These are phyloP conservation scores for Rhinocladiella similis DNA, from an alignment of 2,329 filamentous ascomycete genomes.

Conservation along the genomic window DNA sequence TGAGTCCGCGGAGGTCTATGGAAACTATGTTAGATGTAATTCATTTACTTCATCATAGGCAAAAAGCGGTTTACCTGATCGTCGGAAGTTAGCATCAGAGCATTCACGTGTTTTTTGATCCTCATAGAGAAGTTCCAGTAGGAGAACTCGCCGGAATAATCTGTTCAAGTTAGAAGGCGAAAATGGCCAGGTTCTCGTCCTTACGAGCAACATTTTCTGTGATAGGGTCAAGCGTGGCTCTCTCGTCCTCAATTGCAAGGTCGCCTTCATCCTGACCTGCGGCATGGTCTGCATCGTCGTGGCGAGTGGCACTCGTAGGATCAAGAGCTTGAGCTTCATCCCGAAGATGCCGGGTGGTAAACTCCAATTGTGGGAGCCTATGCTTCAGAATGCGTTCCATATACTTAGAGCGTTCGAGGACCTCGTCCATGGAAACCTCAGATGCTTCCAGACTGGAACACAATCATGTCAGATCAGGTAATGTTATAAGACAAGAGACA, in stretches of 20 bases:
- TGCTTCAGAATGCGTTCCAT: constrained; percentile 53
- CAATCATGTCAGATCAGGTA: constrained; percentile 24
- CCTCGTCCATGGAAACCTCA: constrained; percentile 32
- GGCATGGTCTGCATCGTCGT: constrained; percentile 25
- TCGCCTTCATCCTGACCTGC: constrained; percentile 39
- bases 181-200: constrained; percentile 16
- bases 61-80: constrained; percentile 27
- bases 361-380: constrained; percentile 47
- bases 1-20: constrained; percentile 4
- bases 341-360: constrained; percentile 45
- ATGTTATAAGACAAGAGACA: no score
- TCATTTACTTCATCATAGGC: not conserved
- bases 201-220: constrained; percentile 42
- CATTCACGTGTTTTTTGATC: constrained; percentile 44
- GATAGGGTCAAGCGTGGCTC: constrained; percentile 42
- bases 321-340: constrained; percentile 47
- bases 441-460: constrained; percentile 35
- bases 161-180: constrained; percentile 25
- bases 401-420: constrained; percentile 37
- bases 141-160: constrained; percentile 48
- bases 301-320: not conserved
- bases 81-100: constrained; percentile 40
- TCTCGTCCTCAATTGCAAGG: constrained; percentile 43
- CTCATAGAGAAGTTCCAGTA: constrained; percentile 48
- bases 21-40: not conserved